Evolutionary conservation across 208 protist genomes (phyloP).

Genomic region (Leishmania mexicana): DNA sequence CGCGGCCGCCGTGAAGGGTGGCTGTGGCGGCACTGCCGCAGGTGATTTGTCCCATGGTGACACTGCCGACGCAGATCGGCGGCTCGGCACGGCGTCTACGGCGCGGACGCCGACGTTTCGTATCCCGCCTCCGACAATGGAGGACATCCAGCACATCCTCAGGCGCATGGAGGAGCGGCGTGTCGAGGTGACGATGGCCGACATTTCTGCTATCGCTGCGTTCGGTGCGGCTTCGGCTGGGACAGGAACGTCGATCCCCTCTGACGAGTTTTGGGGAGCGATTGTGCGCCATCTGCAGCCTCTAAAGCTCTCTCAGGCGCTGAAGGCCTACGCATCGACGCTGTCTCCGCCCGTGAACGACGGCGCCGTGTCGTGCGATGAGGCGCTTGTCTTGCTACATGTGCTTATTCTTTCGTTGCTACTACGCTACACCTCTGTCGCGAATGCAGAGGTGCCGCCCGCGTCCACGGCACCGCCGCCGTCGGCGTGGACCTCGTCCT

Average conservation of each 20-base stretch:
- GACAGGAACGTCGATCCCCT: conserved; percentile 14
- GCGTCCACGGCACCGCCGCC: not conserved
- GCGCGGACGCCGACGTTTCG: conserved; percentile 15
- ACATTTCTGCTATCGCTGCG: conserved; percentile 32
- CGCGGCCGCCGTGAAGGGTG: conserved; percentile 7
- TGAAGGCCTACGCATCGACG: conserved; percentile 2
- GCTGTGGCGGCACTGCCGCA: conserved; percentile 1
- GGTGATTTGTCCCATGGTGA: not conserved
- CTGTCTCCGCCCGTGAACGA: not conserved
- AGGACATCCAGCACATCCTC: conserved; percentile 39
- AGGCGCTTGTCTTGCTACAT: conserved; percentile 21
- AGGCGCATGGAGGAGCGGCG: conserved; percentile 50
- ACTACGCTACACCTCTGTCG: conserved; percentile 23
- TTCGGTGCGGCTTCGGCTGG: conserved; percentile 20
- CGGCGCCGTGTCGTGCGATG: not conserved
- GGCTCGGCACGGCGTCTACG: conserved; percentile 4
- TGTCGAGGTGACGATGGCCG: conserved; percentile 32
- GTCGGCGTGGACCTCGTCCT: conserved; percentile 8
- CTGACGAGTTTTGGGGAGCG: conserved; percentile 26
- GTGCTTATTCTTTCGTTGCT: conserved; percentile 25
- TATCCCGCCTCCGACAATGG: conserved; percentile 23
- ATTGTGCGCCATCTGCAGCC: conserved; percentile 20
- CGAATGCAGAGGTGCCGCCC: conserved; percentile 6
- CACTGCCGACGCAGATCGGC: conserved; percentile 6
- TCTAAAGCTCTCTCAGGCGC: conserved; percentile 17